phyloP scores from a whole-genome alignment of 169 alveolate genomes.

The Sarcocystis neurona region DNA sequence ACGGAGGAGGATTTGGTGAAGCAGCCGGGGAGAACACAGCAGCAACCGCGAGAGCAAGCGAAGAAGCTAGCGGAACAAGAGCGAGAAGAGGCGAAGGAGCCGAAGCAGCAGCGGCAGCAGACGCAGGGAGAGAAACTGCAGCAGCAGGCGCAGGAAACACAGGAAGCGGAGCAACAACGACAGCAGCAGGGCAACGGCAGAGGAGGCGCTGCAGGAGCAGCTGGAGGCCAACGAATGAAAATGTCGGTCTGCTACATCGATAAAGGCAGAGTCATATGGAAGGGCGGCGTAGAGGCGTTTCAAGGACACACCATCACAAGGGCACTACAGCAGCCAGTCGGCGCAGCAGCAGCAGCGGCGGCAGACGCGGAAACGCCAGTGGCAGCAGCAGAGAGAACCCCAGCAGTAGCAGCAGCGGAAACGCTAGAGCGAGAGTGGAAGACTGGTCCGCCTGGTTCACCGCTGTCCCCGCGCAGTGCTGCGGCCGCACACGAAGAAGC shows the following conservation, averaged over 20 bases:
- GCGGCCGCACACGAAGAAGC: too few relatives aligned
- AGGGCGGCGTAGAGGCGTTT: not conserved
- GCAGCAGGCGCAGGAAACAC: not conserved
- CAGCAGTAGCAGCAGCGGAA: not conserved
- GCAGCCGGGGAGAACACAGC: not conserved
- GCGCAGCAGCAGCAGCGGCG: conserved; percentile 16
- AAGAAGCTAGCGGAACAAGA: too few relatives aligned
- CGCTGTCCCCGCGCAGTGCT: too few relatives aligned
- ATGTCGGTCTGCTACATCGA: conserved; percentile 26
- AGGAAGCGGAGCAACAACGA: not conserved
- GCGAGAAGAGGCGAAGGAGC: too few relatives aligned
- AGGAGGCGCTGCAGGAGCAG: not conserved
- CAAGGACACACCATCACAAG: not conserved
- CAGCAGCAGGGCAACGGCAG: conserved; percentile 5
- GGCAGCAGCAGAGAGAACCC: not conserved
- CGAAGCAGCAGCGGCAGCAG: too few relatives aligned
- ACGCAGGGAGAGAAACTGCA: too few relatives aligned
- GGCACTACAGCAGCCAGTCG: not conserved
- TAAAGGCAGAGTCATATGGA: conserved; percentile 30
- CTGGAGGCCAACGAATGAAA: not conserved
- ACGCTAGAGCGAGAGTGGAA: not conserved
- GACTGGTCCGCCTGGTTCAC: too few relatives aligned
- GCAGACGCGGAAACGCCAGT: not conserved
- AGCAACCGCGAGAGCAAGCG: not conserved
- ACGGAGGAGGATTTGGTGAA: not conserved